phyloP scores from a whole-genome alignment of 495 filamentous ascomycete genomes.

The Hyaloscypha finlandica region DNA sequence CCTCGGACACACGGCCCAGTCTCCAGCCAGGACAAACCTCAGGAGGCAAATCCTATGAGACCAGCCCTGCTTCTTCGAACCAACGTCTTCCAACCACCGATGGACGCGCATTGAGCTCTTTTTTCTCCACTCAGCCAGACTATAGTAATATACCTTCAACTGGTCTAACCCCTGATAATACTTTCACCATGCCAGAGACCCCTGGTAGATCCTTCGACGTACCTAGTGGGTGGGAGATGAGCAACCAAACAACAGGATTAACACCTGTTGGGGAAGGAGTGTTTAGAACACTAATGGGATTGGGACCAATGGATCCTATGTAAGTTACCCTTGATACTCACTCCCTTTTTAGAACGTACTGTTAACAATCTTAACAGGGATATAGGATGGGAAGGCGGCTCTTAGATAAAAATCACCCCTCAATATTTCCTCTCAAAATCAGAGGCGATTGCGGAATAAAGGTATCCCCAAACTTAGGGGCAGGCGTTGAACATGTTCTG shows the following conservation, averaged over 20 bases:
- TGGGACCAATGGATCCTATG: constrained; percentile 34
- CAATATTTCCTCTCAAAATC: not conserved
- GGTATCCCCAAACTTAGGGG: not conserved
- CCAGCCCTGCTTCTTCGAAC: constrained; percentile 45
- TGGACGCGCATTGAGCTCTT: constrained; percentile 25
- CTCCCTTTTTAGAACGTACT: not conserved
- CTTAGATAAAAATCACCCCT: constrained; percentile 12
- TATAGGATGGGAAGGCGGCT: constrained; percentile 30
- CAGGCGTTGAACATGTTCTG: not conserved
- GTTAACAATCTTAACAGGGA: constrained; percentile 22
- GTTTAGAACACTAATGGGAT: constrained; percentile 47
- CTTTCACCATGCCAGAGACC: constrained; percentile 38
- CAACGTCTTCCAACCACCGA: constrained; percentile 38
- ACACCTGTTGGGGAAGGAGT: constrained; percentile 52
- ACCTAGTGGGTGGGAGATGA: constrained; percentile 41
- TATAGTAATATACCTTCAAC: constrained; percentile 25
- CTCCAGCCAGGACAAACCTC: constrained; percentile 33
- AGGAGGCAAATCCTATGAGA: constrained; percentile 44
- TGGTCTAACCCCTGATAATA: constrained; percentile 33
- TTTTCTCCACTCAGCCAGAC: constrained; percentile 27
- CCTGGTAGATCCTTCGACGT: constrained; percentile 41
- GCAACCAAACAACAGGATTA: constrained; percentile 38
- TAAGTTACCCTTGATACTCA: constrained; percentile 6
- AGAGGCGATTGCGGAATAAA: not conserved
- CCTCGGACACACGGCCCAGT: constrained; percentile 42